These are phyloP conservation scores for Gymnopilus junonius DNA, from an alignment of 768 basidiomycete species.

Conservation along the genomic window DNA sequence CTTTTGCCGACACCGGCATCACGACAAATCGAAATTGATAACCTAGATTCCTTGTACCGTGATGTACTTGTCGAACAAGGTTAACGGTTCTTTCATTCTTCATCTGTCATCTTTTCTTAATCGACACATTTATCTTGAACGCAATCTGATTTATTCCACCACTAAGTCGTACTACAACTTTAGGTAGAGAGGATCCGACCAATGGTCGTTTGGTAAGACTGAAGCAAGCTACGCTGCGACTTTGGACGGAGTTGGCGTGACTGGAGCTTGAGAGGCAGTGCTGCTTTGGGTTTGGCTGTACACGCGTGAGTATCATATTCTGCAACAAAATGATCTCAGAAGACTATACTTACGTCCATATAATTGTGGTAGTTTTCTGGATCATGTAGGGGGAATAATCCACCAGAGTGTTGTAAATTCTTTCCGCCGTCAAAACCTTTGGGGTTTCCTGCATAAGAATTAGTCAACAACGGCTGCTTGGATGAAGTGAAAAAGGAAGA, in stretches of 20 bases:
- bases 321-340: too few species aligned
- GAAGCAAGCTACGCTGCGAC: not conserved
- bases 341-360: constrained; percentile 35
- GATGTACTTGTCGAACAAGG: not conserved
- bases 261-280: not conserved
- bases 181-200: not conserved
- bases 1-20: not conserved
- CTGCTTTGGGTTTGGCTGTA: constrained; percentile 13
- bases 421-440: constrained; percentile 26
- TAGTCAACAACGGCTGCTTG: not conserved
- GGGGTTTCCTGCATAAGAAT: not conserved
- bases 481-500: not conserved
- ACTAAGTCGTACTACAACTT: not conserved
- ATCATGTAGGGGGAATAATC: constrained; percentile 32
- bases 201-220: not conserved
- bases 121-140: not conserved
- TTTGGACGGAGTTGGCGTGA: constrained; percentile 2
- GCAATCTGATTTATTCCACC: not conserved
- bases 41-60: not conserved
- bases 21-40: not conserved
- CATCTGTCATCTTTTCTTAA: not conserved
- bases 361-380: constrained; percentile 28
- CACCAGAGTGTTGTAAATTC: constrained; percentile 29
- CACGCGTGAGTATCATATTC: not conserved
- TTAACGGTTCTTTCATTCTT: not conserved